Conservation (phyloP, 2,329 filamentous ascomycete genomes). For the Aspergillus awamori region DNA sequence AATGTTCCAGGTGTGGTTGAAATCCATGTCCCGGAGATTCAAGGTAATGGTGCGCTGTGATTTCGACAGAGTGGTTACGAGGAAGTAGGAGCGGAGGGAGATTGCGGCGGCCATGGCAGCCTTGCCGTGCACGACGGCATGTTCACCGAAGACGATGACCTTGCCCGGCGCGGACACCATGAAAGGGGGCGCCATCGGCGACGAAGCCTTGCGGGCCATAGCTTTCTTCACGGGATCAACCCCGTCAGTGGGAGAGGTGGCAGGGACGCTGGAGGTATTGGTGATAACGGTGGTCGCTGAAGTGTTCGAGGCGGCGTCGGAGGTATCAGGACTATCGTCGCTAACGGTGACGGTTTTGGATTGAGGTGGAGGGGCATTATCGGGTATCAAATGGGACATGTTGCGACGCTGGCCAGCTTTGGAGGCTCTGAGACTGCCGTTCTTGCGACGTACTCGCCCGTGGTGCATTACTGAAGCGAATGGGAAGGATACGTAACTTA, state of each 20-base stretch:
- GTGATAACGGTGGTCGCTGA: conserved; percentile 31
- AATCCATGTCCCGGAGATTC: conserved; percentile 85
- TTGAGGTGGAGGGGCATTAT: conserved; percentile 23
- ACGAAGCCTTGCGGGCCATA: conserved; percentile 48
- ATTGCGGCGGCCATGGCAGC: conserved; percentile 93
- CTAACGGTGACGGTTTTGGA: conserved; percentile 22
- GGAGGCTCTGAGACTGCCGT: conserved; percentile 33
- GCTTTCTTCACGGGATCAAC: conserved; percentile 15
- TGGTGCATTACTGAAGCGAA: conserved; percentile 22
- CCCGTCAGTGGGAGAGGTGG: conserved; percentile 13
- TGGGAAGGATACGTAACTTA: conserved; percentile 20
- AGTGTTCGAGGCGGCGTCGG: conserved; percentile 33
- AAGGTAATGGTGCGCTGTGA: conserved; percentile 85
- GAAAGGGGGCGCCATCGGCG: conserved; percentile 78
- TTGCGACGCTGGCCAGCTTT: conserved; percentile 31
- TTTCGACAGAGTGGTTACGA: conserved; percentile 91
- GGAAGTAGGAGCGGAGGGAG: conserved; percentile 91
- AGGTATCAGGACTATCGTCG: conserved; percentile 33
- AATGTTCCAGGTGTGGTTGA: conserved; percentile 92
- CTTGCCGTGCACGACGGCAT: conserved; percentile 97
- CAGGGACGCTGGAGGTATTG: conserved; percentile 17
- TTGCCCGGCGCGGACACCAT: conserved; percentile 98
- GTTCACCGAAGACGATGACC: conserved; percentile 97
- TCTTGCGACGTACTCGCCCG: conserved; percentile 30
- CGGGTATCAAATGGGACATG: conserved; percentile 32